Percentiles rank a stretch among this genome's conserved stretches.
Conservation (phyloP, 2,329 filamentous ascomycete species). For the Colletotrichum karsti region DNA sequence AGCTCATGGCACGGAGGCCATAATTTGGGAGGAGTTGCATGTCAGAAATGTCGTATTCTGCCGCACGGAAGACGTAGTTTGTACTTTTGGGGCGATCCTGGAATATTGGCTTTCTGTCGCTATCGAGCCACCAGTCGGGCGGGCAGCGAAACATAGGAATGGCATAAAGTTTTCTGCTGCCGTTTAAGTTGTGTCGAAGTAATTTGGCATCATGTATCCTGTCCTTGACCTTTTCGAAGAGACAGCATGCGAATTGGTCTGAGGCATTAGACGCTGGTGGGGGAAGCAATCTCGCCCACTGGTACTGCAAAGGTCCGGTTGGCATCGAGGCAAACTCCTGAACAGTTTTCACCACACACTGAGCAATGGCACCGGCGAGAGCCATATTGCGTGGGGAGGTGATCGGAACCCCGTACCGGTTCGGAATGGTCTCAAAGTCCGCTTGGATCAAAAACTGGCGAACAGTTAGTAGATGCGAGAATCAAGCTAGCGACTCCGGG, state of each 20-base stretch:
- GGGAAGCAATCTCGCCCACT: constrained; percentile 57
- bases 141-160: background rate
- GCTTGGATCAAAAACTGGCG: constrained; percentile 55
- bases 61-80: background rate
- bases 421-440: constrained; percentile 58
- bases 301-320: constrained; percentile 45
- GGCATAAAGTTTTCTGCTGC: background rate
- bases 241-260: background rate
- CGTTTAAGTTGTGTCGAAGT: background rate
- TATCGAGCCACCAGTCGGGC: background rate
- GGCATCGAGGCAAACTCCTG: constrained; percentile 45
- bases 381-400: constrained; percentile 47
- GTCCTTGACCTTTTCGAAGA: background rate
- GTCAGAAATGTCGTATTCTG: background rate
- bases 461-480: background rate
- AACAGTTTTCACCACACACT: constrained; percentile 48
- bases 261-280: background rate
- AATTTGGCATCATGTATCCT: background rate
- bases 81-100: background rate
- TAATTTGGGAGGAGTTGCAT: background rate
- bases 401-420: constrained; percentile 49
- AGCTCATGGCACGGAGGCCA: background rate
- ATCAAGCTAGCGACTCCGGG: background rate
- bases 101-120: background rate
- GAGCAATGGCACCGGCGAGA: constrained; percentile 42